phyloP scores from a whole-genome alignment of 2,329 filamentous ascomycete genomes.

The Colletotrichum eleusines region DNA sequence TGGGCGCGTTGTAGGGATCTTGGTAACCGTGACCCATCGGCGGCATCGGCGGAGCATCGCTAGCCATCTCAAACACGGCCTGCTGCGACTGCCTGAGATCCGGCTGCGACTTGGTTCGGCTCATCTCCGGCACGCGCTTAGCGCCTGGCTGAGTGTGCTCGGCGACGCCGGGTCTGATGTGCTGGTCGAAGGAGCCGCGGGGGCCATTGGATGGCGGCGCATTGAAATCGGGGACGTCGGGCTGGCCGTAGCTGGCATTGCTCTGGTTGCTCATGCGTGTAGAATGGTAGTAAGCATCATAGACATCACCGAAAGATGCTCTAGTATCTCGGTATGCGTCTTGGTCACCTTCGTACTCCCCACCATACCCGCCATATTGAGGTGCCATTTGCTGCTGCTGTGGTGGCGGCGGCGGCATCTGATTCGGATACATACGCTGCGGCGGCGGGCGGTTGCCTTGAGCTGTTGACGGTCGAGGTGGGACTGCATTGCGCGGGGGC shows the following conservation, averaged over 20 bases:
- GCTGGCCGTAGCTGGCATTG: constrained; percentile 42
- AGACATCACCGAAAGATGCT: constrained; percentile 44
- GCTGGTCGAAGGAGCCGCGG: constrained; percentile 62
- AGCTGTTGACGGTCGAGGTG: constrained; percentile 68
- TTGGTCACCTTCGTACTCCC: constrained; percentile 49
- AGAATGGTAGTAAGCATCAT: constrained; percentile 45
- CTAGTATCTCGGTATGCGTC: constrained; percentile 49
- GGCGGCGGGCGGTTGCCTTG: constrained; percentile 65
- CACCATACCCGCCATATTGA: constrained; percentile 44
- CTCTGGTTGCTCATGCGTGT: constrained; percentile 46
- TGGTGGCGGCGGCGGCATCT: constrained; percentile 51
- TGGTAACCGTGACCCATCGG: constrained; percentile 50
- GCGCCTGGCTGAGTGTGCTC: constrained; percentile 62
- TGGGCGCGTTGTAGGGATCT: constrained; percentile 35
- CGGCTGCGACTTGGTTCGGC: constrained; percentile 75
- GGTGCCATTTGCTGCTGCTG: background rate
- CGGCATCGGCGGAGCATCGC: constrained; percentile 69
- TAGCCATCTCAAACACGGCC: constrained; percentile 80
- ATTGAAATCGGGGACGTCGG: constrained; percentile 59
- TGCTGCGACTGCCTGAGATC: constrained; percentile 73
- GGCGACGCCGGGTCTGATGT: constrained; percentile 54
- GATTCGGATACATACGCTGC: constrained; percentile 63
- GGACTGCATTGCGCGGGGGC: constrained; percentile 58
- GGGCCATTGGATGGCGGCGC: constrained; percentile 44
- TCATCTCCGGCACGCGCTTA: constrained; percentile 65